Percentiles rank a stretch among this genome's conserved stretches.
Evolutionary conservation across 306 rosid genomes (phyloP).

Genomic region (Abrus precatorius): DNA sequence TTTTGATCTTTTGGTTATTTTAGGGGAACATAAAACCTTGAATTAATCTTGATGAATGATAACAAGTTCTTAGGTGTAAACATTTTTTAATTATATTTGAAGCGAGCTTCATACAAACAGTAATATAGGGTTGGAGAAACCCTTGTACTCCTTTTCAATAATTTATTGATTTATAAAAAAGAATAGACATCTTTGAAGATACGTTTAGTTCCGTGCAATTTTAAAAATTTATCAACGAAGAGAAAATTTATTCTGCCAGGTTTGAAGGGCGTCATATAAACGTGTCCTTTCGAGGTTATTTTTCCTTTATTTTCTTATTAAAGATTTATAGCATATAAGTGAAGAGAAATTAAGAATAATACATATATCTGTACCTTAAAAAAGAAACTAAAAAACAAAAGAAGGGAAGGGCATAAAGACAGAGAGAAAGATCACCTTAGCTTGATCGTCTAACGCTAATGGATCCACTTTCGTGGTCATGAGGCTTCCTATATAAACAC

Average conservation of each 20-base stretch:
- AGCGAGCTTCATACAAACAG: background rate
- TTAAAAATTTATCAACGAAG: background rate
- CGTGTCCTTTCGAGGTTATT: background rate
- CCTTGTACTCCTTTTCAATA: too few relatives aligned
- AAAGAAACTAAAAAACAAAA: background rate
- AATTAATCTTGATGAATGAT: background rate
- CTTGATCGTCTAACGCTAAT: background rate
- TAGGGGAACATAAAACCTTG: background rate
- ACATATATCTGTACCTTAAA: background rate
- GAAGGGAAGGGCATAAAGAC: background rate
- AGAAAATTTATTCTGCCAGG: background rate
- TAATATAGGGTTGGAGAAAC: too few relatives aligned
- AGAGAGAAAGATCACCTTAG: constrained; percentile 24
- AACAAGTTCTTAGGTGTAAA: background rate
- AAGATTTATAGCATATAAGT: background rate
- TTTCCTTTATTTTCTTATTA: background rate
- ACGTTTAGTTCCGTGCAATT: background rate
- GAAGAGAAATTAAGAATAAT: too few relatives aligned
- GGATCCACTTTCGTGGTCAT: constrained; percentile 14
- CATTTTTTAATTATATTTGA: background rate
- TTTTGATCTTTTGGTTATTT: background rate
- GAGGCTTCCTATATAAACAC: constrained; percentile 37
- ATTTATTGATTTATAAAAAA: too few relatives aligned
- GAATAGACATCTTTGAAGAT: background rate
- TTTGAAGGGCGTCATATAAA: background rate